phyloP scores from a whole-genome alignment of 148 eudicot species.

The Rhododendron kiyosumense region DNA sequence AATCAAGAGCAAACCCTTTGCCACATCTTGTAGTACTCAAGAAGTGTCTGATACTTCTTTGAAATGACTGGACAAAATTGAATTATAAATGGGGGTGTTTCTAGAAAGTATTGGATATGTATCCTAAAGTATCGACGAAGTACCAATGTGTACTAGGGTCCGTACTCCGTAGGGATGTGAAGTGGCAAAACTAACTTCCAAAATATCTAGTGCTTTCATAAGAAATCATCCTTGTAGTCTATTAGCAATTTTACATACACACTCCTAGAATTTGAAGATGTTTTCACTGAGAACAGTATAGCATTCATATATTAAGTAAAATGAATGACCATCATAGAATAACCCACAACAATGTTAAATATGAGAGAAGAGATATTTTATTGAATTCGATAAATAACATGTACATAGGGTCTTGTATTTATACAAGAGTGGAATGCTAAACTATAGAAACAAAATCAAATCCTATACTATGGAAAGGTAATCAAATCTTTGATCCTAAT shows the following conservation, averaged over 20 bases:
- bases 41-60: background rate
- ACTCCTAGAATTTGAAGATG: background rate
- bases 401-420: too few relatives aligned
- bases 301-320: background rate
- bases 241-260: background rate
- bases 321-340: background rate
- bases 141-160: background rate
- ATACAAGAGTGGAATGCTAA: too few relatives aligned
- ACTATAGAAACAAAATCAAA: too few relatives aligned
- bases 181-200: background rate
- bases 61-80: background rate
- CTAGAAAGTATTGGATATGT: background rate
- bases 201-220: background rate
- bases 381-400: too few relatives aligned
- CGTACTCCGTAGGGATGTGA: background rate
- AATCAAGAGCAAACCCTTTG: background rate
- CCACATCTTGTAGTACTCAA: background rate
- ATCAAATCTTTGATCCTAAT: too few relatives aligned
- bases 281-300: background rate
- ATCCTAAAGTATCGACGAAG: background rate
- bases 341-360: background rate
- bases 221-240: background rate
- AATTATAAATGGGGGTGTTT: background rate
- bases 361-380: too few relatives aligned
- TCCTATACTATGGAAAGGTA: too few relatives aligned